Base-by-base conservation (phyloP, 345 rosid species). In the Syzygium grande region DNA sequence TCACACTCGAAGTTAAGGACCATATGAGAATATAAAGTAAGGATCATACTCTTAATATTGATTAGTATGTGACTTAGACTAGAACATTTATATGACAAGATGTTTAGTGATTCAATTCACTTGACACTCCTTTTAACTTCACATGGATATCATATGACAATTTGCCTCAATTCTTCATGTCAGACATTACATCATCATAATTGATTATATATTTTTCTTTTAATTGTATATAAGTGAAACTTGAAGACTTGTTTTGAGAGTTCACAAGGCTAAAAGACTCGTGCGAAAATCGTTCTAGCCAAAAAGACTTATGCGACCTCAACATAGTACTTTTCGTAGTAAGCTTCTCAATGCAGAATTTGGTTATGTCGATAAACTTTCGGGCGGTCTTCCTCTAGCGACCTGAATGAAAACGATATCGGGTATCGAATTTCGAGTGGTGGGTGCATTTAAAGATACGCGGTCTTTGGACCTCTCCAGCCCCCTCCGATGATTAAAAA, bases 271-370 rank as follows among this genome's bases (percentile, higher is more conserved):
- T 30, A 68, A 17, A 11, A 34, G 29, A 29, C 8, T 34, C 1
- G 3, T 9, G 3, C 1, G 27, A 19, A 14, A 63, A 63, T 15
- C 15, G 19, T 5, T 68, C 5, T 2, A n/a, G n/a, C n/a, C n/a
- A n/a, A n/a, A n/a, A n/a, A n/a, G n/a, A n/a, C n/a, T n/a, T n/a
- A 34, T 9, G 6, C 19, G 11, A 65, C 3, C 22, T 30, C 3
- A 0, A 17, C 22, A 65, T 0, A 0, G 1, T 19, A 34, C 49
- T 1, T 19, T 10, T 19, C 25, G 0, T 5, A 9, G 6, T 4
- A 73, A 73, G 49, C 25, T 19, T 5, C 6, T 73, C 43, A 2
- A 73, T 11, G 0, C 4, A 34, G 0, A 73, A 9, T 38, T 19
- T 9, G 49, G 21, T 38, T 2, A 0, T 73, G 4, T 38, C 4